These are phyloP conservation scores for Prunus padus DNA, from an alignment of 306 rosid species.

Conservation along the genomic window DNA sequence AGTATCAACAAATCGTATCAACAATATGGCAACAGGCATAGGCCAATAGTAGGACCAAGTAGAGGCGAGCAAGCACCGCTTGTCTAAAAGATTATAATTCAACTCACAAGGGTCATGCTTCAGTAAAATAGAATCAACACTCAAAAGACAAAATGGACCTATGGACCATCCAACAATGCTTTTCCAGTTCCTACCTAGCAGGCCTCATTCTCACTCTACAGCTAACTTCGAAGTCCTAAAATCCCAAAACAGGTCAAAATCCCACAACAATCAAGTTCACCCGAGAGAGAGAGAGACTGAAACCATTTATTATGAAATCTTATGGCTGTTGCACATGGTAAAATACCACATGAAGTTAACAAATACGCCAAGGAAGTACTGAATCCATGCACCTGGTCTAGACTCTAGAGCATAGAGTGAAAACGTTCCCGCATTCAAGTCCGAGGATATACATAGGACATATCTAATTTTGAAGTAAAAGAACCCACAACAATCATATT, in stretches of 20 bases:
- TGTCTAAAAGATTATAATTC: too few relatives aligned
- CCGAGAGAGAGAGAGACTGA: too few relatives aligned
- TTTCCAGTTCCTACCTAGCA: background rate
- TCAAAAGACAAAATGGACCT: background rate
- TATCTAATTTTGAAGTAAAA: background rate
- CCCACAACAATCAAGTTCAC: too few relatives aligned
- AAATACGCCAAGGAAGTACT: background rate
- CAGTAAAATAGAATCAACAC: background rate
- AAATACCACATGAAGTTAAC: background rate
- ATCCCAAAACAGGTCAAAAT: too few relatives aligned
- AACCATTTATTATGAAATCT: too few relatives aligned
- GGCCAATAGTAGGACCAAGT: background rate
- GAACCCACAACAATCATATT: background rate
- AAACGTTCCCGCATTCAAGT: background rate
- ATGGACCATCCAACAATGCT: background rate
- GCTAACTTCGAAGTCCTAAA: background rate
- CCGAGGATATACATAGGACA: background rate
- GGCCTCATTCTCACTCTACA: background rate
- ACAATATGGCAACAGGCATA: background rate
- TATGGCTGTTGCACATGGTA: too few relatives aligned
- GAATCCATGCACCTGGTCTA: background rate
- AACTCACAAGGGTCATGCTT: background rate
- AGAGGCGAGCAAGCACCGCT: background rate
- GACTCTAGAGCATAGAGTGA: too few relatives aligned
- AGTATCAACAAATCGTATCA: background rate